Conservation (phyloP, 1,284 basidiomycete genomes). For the Cutaneotrichosporon curvatum region DNA sequence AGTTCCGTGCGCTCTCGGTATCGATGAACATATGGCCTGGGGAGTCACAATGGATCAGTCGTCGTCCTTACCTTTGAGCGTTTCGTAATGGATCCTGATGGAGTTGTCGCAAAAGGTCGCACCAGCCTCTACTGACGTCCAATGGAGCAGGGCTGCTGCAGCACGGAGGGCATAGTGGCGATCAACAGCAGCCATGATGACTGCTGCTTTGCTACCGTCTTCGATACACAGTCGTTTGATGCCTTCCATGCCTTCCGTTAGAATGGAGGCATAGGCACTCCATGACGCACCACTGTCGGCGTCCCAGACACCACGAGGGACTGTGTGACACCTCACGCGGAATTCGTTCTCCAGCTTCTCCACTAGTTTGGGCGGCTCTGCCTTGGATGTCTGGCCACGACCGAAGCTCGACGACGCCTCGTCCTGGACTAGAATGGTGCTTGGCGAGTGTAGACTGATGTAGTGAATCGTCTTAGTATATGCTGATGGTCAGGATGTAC, state of each 20-base stretch:
- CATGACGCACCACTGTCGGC: slow-evolving; percentile 52
- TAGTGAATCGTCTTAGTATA: slow-evolving; percentile 84
- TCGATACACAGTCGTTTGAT: slow-evolving; percentile 68
- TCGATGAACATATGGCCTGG: slow-evolving; percentile 88
- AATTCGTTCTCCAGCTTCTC: slow-evolving; percentile 69
- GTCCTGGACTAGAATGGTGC: slow-evolving; percentile 67
- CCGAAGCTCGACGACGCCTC: slow-evolving; percentile 11
- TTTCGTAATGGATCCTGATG: slow-evolving; percentile 68
- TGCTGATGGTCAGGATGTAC: slow-evolving; percentile 35
- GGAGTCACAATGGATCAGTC: slow-evolving; percentile 2
- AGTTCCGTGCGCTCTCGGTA: slow-evolving; percentile 70
- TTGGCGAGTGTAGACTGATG: slow-evolving; percentile 66
- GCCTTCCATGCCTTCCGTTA: slow-evolving; percentile 60
- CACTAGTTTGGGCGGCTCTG: slow-evolving; percentile 53
- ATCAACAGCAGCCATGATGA: slow-evolving; percentile 63
- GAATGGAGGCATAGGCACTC: neutral
- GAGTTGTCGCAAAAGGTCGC: slow-evolving; percentile 63
- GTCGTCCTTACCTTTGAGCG: slow-evolving; percentile 54
- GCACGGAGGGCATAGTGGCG: slow-evolving; percentile 88
- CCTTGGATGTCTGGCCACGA: neutral
- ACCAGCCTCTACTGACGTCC: slow-evolving; percentile 60
- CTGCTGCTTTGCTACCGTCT: slow-evolving; percentile 66
- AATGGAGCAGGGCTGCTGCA: slow-evolving; percentile 73
- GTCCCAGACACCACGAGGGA: slow-evolving; percentile 74
- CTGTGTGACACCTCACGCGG: slow-evolving; percentile 58